Conservation (phyloP, 768 basidiomycete species). For the Kwoniella heveanensis region DNA sequence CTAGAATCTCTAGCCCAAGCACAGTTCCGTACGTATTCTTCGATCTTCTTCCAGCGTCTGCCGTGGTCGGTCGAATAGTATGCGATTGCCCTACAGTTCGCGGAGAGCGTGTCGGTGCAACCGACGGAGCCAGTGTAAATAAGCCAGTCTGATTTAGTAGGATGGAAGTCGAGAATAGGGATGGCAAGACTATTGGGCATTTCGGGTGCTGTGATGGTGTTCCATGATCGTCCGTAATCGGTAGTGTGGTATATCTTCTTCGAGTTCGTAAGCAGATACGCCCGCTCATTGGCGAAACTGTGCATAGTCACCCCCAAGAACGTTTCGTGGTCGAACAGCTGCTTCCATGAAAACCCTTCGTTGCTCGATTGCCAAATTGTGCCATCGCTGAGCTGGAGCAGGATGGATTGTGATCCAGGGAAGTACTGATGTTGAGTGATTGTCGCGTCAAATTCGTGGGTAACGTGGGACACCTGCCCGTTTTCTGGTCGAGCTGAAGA, state of each 20-base stretch:
- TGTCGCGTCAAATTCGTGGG: conserved; percentile 54
- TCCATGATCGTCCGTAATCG: conserved; percentile 76
- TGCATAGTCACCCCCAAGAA: conserved; percentile 90
- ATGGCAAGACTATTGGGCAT: conserved; percentile 78
- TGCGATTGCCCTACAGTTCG: conserved; percentile 73
- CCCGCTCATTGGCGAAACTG: conserved; percentile 72
- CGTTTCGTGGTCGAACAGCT: conserved; percentile 63
- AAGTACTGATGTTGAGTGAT: conserved; percentile 83
- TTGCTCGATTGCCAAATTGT: conserved; percentile 91
- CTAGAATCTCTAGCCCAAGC: conserved; percentile 84
- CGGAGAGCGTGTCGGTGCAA: conserved; percentile 60
- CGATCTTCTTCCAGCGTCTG: conserved; percentile 71
- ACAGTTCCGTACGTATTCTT: conserved; percentile 85
- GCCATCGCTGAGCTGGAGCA: conserved; percentile 75
- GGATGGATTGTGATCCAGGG: conserved; percentile 74
- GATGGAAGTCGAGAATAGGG: conserved; percentile 82
- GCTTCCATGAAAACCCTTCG: conserved; percentile 89
- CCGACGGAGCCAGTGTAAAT: conserved; percentile 83
- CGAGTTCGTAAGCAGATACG: conserved; percentile 80
- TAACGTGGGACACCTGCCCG: conserved; percentile 75
- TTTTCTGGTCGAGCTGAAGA: conserved; percentile 76
- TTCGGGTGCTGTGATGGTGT: conserved; percentile 63
- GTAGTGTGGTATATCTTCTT: conserved; percentile 75
- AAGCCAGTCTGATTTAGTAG: conserved; percentile 70
- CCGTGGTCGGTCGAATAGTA: conserved; percentile 78